A percentile compares a stretch with the other conserved stretches of the same genome.
Evolutionary conservation across 768 basidiomycete genomes (phyloP).

Genomic region (Tulasnella sp.): DNA sequence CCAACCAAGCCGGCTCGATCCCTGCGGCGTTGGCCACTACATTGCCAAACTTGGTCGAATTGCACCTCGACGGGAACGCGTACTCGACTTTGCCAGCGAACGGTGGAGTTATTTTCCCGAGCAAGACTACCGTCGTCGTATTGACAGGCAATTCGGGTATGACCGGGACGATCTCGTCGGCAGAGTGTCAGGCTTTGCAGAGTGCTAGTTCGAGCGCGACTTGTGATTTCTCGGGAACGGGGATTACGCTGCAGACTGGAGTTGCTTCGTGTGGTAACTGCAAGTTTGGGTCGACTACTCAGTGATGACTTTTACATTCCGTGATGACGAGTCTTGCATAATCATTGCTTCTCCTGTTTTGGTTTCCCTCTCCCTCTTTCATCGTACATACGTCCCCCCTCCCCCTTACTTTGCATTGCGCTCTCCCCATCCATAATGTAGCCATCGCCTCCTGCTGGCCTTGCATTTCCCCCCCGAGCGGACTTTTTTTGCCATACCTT

Average conservation of each 20-base stretch:
- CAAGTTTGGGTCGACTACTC: background rate
- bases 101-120: constrained; percentile 2
- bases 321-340: background rate
- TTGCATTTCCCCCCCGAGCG: background rate
- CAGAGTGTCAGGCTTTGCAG: background rate
- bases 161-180: background rate
- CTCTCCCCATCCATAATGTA: background rate
- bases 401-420: background rate
- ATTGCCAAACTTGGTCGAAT: constrained; percentile 6
- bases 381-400: background rate
- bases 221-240: constrained; percentile 12
- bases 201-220: background rate
- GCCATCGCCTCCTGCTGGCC: background rate
- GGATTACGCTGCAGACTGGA: background rate
- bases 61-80: constrained; percentile 20
- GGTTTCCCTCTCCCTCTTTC: background rate
- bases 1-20: constrained; percentile 15
- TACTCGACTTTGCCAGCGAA: constrained; percentile 17
- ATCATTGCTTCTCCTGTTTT: background rate
- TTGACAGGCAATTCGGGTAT: constrained; percentile 2
- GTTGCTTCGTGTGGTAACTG: background rate
- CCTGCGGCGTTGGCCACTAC: background rate
- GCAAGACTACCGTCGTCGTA: background rate
- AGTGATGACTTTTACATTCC: background rate
- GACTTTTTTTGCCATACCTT: background rate